phyloP scores from a whole-genome alignment of 257 asterid genomes.

The Solanum sejunctum region DNA sequence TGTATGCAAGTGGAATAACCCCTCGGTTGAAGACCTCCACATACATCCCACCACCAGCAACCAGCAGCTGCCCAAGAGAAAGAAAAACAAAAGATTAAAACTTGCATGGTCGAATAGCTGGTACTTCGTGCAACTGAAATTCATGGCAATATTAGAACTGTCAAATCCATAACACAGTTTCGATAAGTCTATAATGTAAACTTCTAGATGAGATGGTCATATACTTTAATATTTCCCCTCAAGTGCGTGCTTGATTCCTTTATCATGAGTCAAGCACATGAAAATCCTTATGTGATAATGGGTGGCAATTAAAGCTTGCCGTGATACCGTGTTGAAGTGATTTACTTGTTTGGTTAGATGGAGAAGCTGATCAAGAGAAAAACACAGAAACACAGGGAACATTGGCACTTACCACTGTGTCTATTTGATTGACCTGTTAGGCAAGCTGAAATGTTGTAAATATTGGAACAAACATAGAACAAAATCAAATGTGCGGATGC shows the following conservation, averaged over 20 bases:
- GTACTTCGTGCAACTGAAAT: background rate
- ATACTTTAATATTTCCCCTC: background rate
- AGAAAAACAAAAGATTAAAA: background rate
- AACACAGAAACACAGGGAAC: background rate
- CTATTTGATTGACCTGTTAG: background rate
- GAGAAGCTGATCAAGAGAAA: background rate
- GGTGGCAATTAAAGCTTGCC: background rate
- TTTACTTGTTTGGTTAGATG: background rate
- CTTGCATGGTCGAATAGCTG: background rate
- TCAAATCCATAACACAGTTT: background rate
- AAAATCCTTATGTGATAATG: background rate
- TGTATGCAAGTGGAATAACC: conserved; percentile 84
- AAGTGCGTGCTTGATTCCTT: background rate
- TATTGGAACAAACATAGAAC: background rate
- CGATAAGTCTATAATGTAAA: background rate
- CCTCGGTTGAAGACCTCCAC: conserved; percentile 94
- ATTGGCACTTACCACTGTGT: background rate
- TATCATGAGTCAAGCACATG: background rate
- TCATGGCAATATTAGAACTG: background rate
- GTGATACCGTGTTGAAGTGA: background rate
- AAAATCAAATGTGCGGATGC: background rate
- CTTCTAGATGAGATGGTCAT: background rate
- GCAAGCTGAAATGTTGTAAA: background rate
- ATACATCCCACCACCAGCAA: conserved; percentile 97
- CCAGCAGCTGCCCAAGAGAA: conserved; percentile 49